A percentile compares a stretch with the other conserved stretches of the same genome.
Conservation (phyloP, 345 rosid genomes). For the Citrus unshiu region DNA sequence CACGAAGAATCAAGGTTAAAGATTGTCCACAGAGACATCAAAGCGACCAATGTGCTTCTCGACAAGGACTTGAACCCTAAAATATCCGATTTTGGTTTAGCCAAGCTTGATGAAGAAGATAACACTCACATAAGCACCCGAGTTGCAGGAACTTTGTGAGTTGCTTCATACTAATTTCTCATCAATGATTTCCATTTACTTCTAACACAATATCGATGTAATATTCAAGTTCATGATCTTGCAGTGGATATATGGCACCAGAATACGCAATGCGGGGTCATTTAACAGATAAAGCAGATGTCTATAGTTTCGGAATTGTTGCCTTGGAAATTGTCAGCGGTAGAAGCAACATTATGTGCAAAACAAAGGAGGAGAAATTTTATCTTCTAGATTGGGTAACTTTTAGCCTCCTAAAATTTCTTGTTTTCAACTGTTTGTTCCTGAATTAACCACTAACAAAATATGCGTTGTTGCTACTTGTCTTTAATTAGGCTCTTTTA, state of each 20-base stretch:
- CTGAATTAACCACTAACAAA: neutral
- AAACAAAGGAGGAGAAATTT: neutral
- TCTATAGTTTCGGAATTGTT: conserved; percentile 40
- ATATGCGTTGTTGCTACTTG: neutral
- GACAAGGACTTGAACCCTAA: conserved; percentile 47
- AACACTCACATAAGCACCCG: conserved; percentile 70
- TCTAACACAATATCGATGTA: neutral
- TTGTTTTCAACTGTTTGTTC: neutral
- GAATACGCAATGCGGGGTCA: conserved; percentile 37
- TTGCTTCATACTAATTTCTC: neutral
- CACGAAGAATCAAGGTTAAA: conserved; percentile 69
- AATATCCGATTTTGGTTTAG: conserved; percentile 72
- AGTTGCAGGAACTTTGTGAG: conserved; percentile 66
- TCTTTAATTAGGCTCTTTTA: conserved; percentile 24
- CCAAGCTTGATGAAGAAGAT: conserved; percentile 67
- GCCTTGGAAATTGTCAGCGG: conserved; percentile 34
- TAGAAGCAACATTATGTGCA: conserved; percentile 14
- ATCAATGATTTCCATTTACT: neutral
- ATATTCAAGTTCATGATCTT: neutral
- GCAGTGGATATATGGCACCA: conserved; percentile 41
- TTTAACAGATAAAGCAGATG: conserved; percentile 33
- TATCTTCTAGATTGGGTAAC: conserved; percentile 38
- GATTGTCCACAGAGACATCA: conserved; percentile 75
- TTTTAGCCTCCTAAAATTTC: neutral
- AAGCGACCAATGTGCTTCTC: conserved; percentile 65